Base-by-base conservation (phyloP, 2,329 filamentous ascomycete species). In the Colletotrichum tropicicola region DNA sequence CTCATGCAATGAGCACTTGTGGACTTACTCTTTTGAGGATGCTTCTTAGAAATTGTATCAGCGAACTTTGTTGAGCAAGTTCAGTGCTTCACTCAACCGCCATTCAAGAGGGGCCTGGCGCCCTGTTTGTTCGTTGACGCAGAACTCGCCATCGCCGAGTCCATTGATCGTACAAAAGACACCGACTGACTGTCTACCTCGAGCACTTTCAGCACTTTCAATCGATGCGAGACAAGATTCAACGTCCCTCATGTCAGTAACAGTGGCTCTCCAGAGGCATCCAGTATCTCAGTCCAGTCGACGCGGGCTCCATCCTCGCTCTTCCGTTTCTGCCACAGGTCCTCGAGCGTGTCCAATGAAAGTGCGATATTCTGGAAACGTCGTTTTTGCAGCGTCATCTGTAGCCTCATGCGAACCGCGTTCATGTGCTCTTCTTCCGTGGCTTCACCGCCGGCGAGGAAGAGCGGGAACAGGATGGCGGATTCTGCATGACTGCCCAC, bases 381-480 rank as follows among this genome's bases (percentile, higher is more conserved):
- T 6, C 62, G 27, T 37, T 62, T 65, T 35, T 62, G 49, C 23
- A 65, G 25, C 3, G 62, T 65, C 57, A 61, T 56, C 44, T 51
- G 43, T 10, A 65, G 19, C 23, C 62, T 57, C 3, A 41, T 17
- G 6, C 62, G 57, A 12, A 65, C 58, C 2, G 51, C 57, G 4
- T 65, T 57, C 35, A 62, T 62, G 19, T 65, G 44, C 3, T 25
- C 49, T 1, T 62, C 37, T 37, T 62, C 49, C 3, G 62, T 55
- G 12, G 63, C 63, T 37, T 68, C 65, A 2, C 62, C 63, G 4
- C 65, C 65, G 2, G 62, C 62, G 5, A 68, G 53, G 37, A 68
- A 68, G 9, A 68, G 27, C 12, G 65, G 65, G 37, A 68, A 68
- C 1, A 68, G 41, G 1, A 68, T 59, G 1, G 65, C 62, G 6